Percentiles rank a stretch among this genome's conserved stretches.
phyloP scores from a whole-genome alignment of 208 protist species.

The Balamuthia mandrillaris region DNA sequence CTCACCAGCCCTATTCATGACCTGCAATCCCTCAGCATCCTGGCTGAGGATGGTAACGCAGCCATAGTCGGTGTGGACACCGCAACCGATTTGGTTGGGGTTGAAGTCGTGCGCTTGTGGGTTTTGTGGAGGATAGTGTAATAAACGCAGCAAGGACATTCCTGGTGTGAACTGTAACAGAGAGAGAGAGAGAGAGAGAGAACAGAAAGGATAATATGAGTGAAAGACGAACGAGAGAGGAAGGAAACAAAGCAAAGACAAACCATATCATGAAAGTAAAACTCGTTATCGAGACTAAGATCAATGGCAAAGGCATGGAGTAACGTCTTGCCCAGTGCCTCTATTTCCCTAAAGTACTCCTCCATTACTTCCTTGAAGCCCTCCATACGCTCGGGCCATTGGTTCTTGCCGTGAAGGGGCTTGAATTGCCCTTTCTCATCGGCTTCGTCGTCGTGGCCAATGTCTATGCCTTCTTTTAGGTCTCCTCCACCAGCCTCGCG shows the following conservation, averaged over 20 bases:
- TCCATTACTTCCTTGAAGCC: not conserved
- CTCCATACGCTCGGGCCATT: not conserved
- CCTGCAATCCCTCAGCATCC: not conserved
- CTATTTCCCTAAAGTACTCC: not conserved
- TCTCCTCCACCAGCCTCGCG: not conserved
- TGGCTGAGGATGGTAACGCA: not conserved
- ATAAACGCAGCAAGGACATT: not conserved
- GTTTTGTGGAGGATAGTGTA: not conserved
- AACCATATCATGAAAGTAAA: not conserved
- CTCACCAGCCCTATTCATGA: not conserved
- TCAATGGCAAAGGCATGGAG: not conserved
- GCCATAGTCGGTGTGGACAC: conserved; percentile 30
- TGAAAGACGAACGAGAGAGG: not conserved
- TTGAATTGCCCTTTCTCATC: not conserved
- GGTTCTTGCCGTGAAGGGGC: not conserved
- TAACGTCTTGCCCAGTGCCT: not conserved
- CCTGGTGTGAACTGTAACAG: not conserved
- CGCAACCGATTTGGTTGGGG: not conserved
- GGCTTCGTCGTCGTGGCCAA: not conserved
- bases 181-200: not conserved
- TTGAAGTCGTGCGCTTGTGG: not conserved
- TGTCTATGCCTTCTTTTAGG: not conserved
- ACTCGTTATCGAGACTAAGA: not conserved
- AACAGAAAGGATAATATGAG: not conserved
- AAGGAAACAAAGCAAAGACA: not conserved